Evolutionary conservation across 2,329 filamentous ascomycete genomes (phyloP).

Genomic region (Blastomyces parvus): DNA sequence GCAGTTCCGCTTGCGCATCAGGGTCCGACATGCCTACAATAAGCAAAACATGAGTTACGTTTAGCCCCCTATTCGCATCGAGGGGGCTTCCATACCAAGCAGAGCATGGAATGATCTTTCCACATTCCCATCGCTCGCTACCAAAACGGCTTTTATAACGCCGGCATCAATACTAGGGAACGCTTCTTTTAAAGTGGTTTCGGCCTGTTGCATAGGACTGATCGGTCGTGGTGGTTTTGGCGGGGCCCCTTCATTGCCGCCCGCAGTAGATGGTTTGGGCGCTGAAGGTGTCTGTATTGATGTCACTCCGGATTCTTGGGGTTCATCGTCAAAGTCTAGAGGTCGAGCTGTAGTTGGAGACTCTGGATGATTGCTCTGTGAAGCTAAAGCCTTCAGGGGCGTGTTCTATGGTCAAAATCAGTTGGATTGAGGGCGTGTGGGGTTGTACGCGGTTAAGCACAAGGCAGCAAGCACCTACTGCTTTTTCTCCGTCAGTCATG

Average conservation of each 20-base stretch:
- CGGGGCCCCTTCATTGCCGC: constrained; percentile 42
- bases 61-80: background rate
- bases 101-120: constrained; percentile 95
- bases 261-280: constrained; percentile 19
- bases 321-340: constrained; percentile 50
- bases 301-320: constrained; percentile 34
- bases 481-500: constrained; percentile 16
- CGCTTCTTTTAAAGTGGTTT: constrained; percentile 81
- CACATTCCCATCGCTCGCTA: constrained; percentile 74
- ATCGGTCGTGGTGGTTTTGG: constrained; percentile 78
- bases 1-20: constrained; percentile 53
- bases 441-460: constrained; percentile 8
- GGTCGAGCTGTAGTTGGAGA: constrained; percentile 48
- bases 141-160: constrained; percentile 79
- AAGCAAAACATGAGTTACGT: background rate
- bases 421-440: constrained; percentile 14
- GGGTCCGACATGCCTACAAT: constrained; percentile 66
- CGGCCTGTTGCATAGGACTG: constrained; percentile 72
- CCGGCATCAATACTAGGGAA: constrained; percentile 73
- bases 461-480: constrained; percentile 1
- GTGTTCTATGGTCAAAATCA: constrained; percentile 23
- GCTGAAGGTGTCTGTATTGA: constrained; percentile 21
- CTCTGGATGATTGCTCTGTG: constrained; percentile 31
- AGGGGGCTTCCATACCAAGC: constrained; percentile 50
- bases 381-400: constrained; percentile 29